Evolutionary conservation across 495 filamentous ascomycete genomes (phyloP), one percentile per base, ranked within the genome.

Genomic region (Cudoniella acicularis): DNA sequence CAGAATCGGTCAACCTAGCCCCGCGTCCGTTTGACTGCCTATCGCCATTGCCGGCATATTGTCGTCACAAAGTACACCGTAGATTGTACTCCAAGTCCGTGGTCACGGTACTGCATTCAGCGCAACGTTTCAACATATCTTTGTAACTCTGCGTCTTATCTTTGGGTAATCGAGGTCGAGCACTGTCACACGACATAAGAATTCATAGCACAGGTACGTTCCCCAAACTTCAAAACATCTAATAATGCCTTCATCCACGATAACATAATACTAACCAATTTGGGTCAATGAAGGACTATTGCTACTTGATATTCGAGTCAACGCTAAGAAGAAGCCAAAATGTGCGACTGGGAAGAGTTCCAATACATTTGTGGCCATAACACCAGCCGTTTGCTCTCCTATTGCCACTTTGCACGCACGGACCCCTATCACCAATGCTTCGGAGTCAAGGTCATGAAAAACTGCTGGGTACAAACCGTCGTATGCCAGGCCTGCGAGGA

Each of bases 351-450:
- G 61, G 87, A 90, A 62, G 78, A 80, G 56, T 83, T 87, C 59
- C 57, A 75, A 57, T 90, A 82, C 61, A 69, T 73, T 54, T 90
- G 87, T 70, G 72, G 72, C 3, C 85, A 88, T 67, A 74, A 73
- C 13, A 65, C 65, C 9, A 68, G 73, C 18, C 79, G 81, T 10
- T 69, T 87, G 23, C 81, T 84, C 65, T 81, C 80, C 22, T 78
- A 87, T 68, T 91, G 87, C 72, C 87, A 91, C 67, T 81, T 79
- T 55, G 85, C 87, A 8, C 81, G 87, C 24, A 87, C 85, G 68
- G 81, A 88, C 64, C 80, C 82, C 1, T 70, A 77, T 48, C 84
- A 89, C 64, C 69, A 79, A 54, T 90, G 87, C 64, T 79, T 77
- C 59, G 75, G 82, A 6, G 83, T 84, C 50, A 79, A 83, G 69